Evolutionary conservation across 345 rosid genomes (phyloP), one percentile per base, ranked within the genome.

Genomic region (Eucalyptus tenuipes): DNA sequence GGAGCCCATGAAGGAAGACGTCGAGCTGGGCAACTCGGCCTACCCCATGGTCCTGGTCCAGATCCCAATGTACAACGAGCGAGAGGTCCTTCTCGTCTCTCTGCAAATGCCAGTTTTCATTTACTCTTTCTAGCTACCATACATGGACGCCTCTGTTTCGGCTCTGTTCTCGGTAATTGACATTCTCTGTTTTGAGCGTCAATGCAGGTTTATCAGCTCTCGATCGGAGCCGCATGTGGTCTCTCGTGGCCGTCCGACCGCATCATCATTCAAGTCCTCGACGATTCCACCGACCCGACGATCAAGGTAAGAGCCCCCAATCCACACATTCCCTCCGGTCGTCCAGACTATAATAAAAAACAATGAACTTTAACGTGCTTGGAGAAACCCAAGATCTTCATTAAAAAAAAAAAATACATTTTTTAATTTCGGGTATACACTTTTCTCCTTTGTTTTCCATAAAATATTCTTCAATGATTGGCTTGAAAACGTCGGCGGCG

Each of bases 201-300:
- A 44, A 87, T 91, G 87, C 91, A 96, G 99, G 99, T 97, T 85
- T 97, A 95, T 88, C 98, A 95, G 87, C 90, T 96, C 13, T 97
- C 99, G 4, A 97, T 97, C 15, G 98, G 99, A 89, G 99, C 99
- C 64, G 99, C 99, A 24, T 97, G 99, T 90, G 98, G 98, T 1
- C 98, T 98, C 85, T 97, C 99, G 3, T 96, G 99, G 99, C 99
- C 99, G 27, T 95, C 98, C 24, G 99, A 96, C 91, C 93, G 99
- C 55, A 93, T 98, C 89, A 91, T 97, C 33, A 92, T 95, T 86
- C 99, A 98, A 93, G 98, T 96, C 87, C 98, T 96, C 52, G 99
- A 98, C 80, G 99, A 98, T 89, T 97, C 99, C 61, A 98, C 99
- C 22, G 99, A 97, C 92, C 96, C 96, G 49, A 90, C 91, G 12